phyloP scores from a whole-genome alignment of 495 filamentous ascomycete species.

The Trichoderma reesei region DNA sequence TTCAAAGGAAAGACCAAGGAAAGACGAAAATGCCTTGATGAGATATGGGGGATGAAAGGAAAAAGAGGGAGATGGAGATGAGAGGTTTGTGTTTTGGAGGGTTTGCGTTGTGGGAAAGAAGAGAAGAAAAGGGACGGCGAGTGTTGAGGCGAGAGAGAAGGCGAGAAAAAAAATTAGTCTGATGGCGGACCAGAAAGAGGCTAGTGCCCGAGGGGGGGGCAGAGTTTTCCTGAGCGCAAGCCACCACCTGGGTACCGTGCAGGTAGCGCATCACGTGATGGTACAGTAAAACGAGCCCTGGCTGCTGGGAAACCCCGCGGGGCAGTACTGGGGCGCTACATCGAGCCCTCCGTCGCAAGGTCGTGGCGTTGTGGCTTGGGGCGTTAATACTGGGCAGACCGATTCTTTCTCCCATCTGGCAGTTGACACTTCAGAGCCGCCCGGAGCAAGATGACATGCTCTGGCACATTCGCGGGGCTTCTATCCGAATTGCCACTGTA shows the following conservation, averaged over 20 bases:
- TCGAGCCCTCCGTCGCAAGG: not conserved
- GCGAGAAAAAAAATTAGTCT: slow-evolving; percentile 10
- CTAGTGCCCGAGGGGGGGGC: slow-evolving; percentile 6
- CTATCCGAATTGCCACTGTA: not conserved
- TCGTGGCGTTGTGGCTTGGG: slow-evolving; percentile 5
- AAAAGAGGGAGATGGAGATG: slow-evolving; percentile 15
- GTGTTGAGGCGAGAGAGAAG: slow-evolving; percentile 15
- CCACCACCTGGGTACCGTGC: not conserved
- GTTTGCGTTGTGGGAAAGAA: slow-evolving; percentile 14
- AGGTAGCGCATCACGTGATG: not conserved
- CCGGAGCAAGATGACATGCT: too few species aligned
- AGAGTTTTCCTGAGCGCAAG: not conserved
- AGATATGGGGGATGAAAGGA: slow-evolving; percentile 17
- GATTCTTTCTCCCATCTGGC: not conserved
- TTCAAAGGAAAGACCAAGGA: slow-evolving; percentile 31
- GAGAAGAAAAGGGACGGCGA: slow-evolving; percentile 16
- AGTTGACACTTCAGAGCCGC: not conserved
- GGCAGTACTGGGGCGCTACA: not conserved
- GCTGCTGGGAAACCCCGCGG: not conserved
- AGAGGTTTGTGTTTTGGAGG: slow-evolving; percentile 1
- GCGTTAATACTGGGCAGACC: not conserved
- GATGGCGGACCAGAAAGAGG: slow-evolving; percentile 2
- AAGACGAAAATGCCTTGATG: slow-evolving; percentile 15
- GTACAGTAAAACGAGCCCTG: not conserved
- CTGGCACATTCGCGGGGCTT: not conserved